Conservation (phyloP, 169 alveolate genomes). For the Babesia caballi region DNA sequence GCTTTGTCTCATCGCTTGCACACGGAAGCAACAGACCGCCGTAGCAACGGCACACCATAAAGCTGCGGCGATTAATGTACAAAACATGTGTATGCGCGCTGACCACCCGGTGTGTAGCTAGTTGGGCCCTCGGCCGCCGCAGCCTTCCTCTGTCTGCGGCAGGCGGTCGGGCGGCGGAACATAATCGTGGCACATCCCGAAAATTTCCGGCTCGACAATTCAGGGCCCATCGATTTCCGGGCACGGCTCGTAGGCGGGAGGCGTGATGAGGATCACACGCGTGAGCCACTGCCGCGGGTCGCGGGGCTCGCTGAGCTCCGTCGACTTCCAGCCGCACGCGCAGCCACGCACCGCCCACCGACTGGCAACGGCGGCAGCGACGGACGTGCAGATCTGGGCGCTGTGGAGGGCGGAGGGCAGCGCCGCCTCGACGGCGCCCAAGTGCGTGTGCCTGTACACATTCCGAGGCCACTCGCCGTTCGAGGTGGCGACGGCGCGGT, state of each 20-base stretch:
- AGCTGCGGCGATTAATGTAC: no score
- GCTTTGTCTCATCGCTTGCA: no score
- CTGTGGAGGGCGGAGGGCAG: constrained; percentile 28
- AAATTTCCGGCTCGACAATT: no score
- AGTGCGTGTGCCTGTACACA: constrained; percentile 54
- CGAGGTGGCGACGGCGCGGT: constrained; percentile 61
- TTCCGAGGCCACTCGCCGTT: constrained; percentile 58
- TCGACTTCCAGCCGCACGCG: constrained; percentile 68
- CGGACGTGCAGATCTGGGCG: constrained; percentile 66
- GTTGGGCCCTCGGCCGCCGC: no score
- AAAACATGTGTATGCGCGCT: no score
- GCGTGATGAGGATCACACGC: constrained; percentile 54
- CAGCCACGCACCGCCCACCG: constrained; percentile 30
- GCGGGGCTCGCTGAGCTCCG: constrained; percentile 57
- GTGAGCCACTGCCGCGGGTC: constrained; percentile 59
- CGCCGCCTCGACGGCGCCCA: background rate
- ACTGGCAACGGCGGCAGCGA: constrained; percentile 58
- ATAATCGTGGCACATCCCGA: no score
- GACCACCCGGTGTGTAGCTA: no score
- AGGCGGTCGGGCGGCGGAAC: no score
- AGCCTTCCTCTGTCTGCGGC: no score
- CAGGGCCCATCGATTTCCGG: no score
- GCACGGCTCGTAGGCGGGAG: background rate
- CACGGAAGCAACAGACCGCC: no score
- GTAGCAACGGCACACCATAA: no score